phyloP scores from a whole-genome alignment of 306 rosid genomes.

The Trichosanthes cucumerina region DNA sequence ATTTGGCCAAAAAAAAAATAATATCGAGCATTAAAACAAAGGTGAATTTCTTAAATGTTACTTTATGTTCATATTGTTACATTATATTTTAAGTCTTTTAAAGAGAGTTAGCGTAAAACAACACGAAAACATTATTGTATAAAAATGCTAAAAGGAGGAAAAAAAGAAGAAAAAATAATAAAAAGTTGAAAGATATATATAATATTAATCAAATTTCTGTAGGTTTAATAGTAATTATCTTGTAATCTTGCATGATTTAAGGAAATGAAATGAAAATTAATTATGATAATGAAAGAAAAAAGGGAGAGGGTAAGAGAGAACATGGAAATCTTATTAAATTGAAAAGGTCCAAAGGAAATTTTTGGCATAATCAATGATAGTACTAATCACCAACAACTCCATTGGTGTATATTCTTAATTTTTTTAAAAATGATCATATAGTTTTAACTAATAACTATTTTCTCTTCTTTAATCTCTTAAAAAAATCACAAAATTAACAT shows the following conservation, averaged over 20 bases:
- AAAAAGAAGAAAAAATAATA: neutral
- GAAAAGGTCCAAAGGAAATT: neutral
- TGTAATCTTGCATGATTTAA: slow-evolving; percentile 3
- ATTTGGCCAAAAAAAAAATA: no score
- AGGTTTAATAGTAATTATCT: neutral
- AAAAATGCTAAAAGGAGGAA: no score
- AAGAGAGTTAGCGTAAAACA: neutral
- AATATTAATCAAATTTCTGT: neutral
- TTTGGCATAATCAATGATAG: neutral
- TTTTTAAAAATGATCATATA: no score
- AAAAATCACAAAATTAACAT: no score
- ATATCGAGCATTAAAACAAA: neutral
- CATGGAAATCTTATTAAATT: neutral
- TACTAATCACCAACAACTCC: neutral
- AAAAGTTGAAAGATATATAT: neutral
- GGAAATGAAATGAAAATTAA: neutral
- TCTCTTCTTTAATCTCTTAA: no score
- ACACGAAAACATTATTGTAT: neutral
- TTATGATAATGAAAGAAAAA: neutral
- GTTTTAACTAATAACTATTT: no score
- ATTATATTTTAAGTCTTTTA: no score
- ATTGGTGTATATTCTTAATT: no score
- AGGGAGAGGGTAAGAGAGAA: neutral
- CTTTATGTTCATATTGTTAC: neutral
- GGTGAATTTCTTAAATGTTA: no score